Evolutionary conservation across 1,139 yeast species (phyloP), one percentile per base, ranked within the genome.

Genomic region (Kodamaea plutei): DNA sequence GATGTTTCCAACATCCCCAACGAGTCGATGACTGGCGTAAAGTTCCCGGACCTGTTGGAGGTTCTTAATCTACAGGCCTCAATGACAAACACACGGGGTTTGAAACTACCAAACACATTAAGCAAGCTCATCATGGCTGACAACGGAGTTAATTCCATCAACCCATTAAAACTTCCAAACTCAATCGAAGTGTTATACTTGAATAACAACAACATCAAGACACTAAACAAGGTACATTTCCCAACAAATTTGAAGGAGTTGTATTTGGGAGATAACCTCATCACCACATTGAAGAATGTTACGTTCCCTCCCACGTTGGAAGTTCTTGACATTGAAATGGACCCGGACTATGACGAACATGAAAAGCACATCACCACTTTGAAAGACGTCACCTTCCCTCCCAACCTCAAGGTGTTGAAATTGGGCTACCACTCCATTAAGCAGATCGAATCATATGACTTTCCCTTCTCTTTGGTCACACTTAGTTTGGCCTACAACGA

Each of bases 11-110:
- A 64, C 37, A 58, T 67, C 9, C 73, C 74, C 4, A 68, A 66
- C 40, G 74, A 68, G 37, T 59, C 71, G 5, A 67, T 68, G 74
- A 59, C 73, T 0, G 71, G 73, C 0, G 59, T 68, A 8, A 64
- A 64, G 35, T 66, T 68, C 33, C 74, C 74, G 0, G 74, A 68
- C 31, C 56, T 49, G 54, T 45, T 64, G 20, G 43, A 46, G 12
- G 55, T 54, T 4, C 53, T 68, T 27, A 68, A 68, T 37, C 45
- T 68, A 10, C 73, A 66, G 41, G 65, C 64, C 28, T 61, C 70
- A 5, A 68, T 68, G 73, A 65, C 73, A 2, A 66, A 56, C 37
- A 65, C 73, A 2, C 48, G 73, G 33, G 74, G 74, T 0, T 51
- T 68, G 27, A 68, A 67, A 37, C 40, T 68, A 14, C 73, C 73